Base-by-base conservation (phyloP, 352 stramenopile genomes). In the Pelagophyceae sp. region DNA sequence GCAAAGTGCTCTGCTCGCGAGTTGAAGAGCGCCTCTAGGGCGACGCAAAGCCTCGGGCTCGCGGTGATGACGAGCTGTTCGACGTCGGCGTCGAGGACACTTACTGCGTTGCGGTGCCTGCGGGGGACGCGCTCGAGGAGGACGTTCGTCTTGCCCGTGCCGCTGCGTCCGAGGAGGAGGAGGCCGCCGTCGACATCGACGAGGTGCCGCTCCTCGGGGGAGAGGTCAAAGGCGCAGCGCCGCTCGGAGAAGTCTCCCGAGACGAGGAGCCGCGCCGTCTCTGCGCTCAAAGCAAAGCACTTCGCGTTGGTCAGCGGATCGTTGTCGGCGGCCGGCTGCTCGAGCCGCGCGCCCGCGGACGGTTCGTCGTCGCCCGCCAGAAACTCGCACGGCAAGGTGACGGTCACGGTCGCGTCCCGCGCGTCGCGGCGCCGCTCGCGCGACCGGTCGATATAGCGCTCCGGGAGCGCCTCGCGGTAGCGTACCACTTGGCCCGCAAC, bases 61-160 rank as follows among this genome's bases (percentile, higher is more conserved):
- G 58, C 58, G 15, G 58, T 67, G 58, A 67, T 67, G 58, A 67
- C 23, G 23, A 67, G 23, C 58, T 67, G 58, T 6, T 11, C 58
- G 29, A 67, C 27, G 29, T 17, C 15, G 23, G 15, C 15, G 58
- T 67, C 15, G 58, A 31, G 58, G 23, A 31, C 23, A n/a, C 29
- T 5, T 31, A 15, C 29, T 5, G 58, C 58, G 23, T 5, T 6
- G 23, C 5, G 23, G 23, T 67, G 23, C 27, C 58, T 11, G 23
- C 58, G 58, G 23, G 31, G 11, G 29, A 33, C 58, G 23, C 58
- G 58, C 58, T 67, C 58, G 15, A 67, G 11, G 11, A 67, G 31
- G 23, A 67, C 58, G 58, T 67, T 67, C 27, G 67, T 58, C 67
- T 74, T 74, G 67, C 67, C 67, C 33, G 67, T 58, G 35, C 67